Evolutionary conservation across 352 stramenopile species (phyloP), one percentile per base, ranked within the genome.

Genomic region (Globisporangium sylvaticum): DNA sequence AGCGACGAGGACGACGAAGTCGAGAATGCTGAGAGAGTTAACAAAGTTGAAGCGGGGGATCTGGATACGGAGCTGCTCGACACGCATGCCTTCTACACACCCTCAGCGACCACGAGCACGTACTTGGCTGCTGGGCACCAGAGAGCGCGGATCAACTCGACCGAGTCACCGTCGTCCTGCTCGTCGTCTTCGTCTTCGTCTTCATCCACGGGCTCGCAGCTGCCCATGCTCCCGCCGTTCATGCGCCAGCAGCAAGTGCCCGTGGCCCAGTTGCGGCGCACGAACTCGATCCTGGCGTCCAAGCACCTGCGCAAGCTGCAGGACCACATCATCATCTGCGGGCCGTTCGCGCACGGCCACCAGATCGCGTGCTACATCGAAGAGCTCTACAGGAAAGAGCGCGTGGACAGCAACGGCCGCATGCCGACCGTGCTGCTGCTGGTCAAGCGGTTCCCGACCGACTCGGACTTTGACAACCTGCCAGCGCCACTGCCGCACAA

Each of bases 301-400:
- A 62, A 50, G 12, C 31, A 46, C 3, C 61, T 75, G n/a, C 50
- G 64, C 20, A 74, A 68, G 2, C 62, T 86, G 20, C 66, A 66
- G 29, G 68, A 72, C 48, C 78, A 83, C 66, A 70, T 81, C 27
- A 74, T 83, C 64, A 83, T 88, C 57, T 82, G 75, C 44, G 79
- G 77, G 0, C 75, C 73, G 48, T 75, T 83, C n/a, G 70, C 62
- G 2, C 77, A 81, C 37, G 65, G 70, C 1, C 55, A 77, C 31
- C 76, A 83, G 37, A 60, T 87, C 37, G 72, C 77, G 20, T 76
- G 73, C 39, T 79, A 84, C 56, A 54, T 88, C 31, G 72, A 83
- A 22, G 70, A 81, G 29, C 52, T 88, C 14, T 83, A 78, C 58
- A 60, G 37, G 44, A 70, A 65, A 22, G 77, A 86, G 62, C 22